Conservation (phyloP, 768 basidiomycete genomes). For the Thelephora ganbajun region DNA sequence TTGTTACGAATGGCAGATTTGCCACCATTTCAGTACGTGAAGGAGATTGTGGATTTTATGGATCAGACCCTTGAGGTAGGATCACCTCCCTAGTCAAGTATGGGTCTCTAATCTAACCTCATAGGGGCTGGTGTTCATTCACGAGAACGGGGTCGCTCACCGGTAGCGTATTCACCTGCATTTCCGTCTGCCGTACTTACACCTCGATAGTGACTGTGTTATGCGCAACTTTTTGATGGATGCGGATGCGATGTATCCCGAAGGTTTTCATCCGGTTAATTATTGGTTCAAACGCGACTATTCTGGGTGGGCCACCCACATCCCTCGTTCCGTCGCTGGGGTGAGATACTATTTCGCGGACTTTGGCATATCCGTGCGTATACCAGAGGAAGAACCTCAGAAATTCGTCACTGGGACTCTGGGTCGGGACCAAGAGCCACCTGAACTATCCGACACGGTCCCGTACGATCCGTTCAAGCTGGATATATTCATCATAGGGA, state of each 20-base stretch:
- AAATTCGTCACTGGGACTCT: slow-evolving; percentile 5
- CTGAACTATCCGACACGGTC: slow-evolving; percentile 10
- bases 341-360: slow-evolving; percentile 10
- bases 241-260: background rate
- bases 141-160: slow-evolving; percentile 12
- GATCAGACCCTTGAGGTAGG: slow-evolving; percentile 11
- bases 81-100: no score
- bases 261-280: slow-evolving; percentile 5
- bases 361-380: slow-evolving; percentile 8
- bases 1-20: slow-evolving; percentile 14
- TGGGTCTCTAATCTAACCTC: background rate
- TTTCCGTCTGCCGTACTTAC: background rate
- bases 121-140: slow-evolving; percentile 15
- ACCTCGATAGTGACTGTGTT: slow-evolving; percentile 3
- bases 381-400: background rate
- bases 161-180: slow-evolving; percentile 2
- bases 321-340: background rate
- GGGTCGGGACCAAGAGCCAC: slow-evolving; percentile 9
- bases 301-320: background rate
- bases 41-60: slow-evolving; percentile 13
- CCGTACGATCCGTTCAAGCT: slow-evolving; percentile 19
- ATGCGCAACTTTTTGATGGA: slow-evolving; percentile 7
- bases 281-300: background rate
- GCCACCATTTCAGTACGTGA: slow-evolving; percentile 11
- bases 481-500: slow-evolving; percentile 17